These are phyloP conservation scores for Angomonas desouzai DNA, from an alignment of 208 protist genomes.

Conservation along the genomic window DNA sequence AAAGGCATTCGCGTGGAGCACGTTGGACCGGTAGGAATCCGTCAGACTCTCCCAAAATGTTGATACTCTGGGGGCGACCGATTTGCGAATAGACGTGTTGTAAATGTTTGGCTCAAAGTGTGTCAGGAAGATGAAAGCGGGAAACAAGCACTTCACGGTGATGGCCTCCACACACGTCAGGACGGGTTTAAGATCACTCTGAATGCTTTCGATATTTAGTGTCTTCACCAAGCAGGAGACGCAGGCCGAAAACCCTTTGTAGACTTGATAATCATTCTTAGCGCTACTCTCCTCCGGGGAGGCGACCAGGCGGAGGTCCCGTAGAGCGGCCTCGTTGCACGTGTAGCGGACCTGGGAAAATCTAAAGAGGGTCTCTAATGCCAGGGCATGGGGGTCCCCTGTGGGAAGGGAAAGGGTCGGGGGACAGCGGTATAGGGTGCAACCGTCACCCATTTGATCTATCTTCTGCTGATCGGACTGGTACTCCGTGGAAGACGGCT, in stretches of 20 bases:
- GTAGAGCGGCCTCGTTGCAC: constrained; percentile 29
- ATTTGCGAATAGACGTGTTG: constrained; percentile 32
- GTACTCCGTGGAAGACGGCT: too few relatives aligned
- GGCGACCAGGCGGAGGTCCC: constrained; percentile 15
- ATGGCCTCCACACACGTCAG: constrained; percentile 45
- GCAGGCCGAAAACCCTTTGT: constrained; percentile 35
- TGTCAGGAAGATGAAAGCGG: constrained; percentile 69
- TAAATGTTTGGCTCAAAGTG: constrained; percentile 57
- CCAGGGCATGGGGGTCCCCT: constrained; percentile 62
- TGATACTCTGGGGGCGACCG: constrained; percentile 57
- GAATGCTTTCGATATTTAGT: constrained; percentile 28
- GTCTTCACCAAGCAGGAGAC: constrained; percentile 31
- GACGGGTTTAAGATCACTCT: constrained; percentile 24
- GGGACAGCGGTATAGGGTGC: constrained; percentile 16
- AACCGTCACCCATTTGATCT: constrained; percentile 9
- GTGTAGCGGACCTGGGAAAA: constrained; percentile 40
- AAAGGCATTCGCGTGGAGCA: constrained; percentile 39
- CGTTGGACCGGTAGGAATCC: constrained; percentile 42
- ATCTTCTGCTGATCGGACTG: too few relatives aligned
- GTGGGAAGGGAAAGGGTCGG: constrained; percentile 56
- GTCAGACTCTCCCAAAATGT: constrained; percentile 54
- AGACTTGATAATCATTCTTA: constrained; percentile 13
- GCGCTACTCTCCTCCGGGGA: not conserved
- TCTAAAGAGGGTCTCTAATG: constrained; percentile 66
- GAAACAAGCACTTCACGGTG: constrained; percentile 50